These are phyloP conservation scores for Penicillium sp. DNA, from an alignment of 2,329 filamentous ascomycete genomes.

Conservation along the genomic window DNA sequence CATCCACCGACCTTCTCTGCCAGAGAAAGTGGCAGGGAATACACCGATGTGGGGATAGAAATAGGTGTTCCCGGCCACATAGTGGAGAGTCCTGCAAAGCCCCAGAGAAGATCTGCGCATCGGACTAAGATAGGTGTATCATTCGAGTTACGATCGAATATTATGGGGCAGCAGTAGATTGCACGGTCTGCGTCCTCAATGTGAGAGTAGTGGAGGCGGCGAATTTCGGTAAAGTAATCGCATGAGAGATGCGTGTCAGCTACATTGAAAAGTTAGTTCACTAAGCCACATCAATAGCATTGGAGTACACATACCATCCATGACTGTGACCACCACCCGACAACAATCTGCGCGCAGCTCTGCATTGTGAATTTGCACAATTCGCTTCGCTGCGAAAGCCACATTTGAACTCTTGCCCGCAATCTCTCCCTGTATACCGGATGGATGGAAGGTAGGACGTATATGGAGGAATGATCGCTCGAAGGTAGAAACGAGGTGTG, in stretches of 20 bases:
- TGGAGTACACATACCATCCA: slow-evolving; percentile 61
- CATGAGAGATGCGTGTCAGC: slow-evolving; percentile 63
- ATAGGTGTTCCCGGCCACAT: slow-evolving; percentile 65
- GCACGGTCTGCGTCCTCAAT: slow-evolving; percentile 48
- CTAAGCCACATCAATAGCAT: not conserved
- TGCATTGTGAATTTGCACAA: slow-evolving; percentile 24
- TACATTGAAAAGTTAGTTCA: slow-evolving; percentile 5
- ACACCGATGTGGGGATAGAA: slow-evolving; percentile 72
- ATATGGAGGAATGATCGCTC: slow-evolving; percentile 66
- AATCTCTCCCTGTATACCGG: slow-evolving; percentile 65
- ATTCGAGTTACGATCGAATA: slow-evolving; percentile 74
- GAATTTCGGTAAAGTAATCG: slow-evolving; percentile 67
- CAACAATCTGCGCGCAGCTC: slow-evolving; percentile 41
- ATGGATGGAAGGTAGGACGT: slow-evolving; percentile 67
- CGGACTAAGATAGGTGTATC: slow-evolving; percentile 67
- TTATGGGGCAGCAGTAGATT: slow-evolving; percentile 68
- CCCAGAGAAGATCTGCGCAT: slow-evolving; percentile 72
- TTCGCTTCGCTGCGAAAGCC: slow-evolving; percentile 61
- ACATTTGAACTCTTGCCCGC: slow-evolving; percentile 76
- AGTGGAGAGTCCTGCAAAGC: slow-evolving; percentile 68
- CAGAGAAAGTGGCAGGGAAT: slow-evolving; percentile 67
- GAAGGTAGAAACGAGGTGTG: slow-evolving; percentile 63
- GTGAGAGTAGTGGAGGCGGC: slow-evolving; percentile 61
- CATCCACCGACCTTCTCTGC: slow-evolving; percentile 70
- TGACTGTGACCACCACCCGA: slow-evolving; percentile 68